Base-by-base conservation (phyloP, 768 basidiomycete species). In the Amanita pallidorosea region DNA sequence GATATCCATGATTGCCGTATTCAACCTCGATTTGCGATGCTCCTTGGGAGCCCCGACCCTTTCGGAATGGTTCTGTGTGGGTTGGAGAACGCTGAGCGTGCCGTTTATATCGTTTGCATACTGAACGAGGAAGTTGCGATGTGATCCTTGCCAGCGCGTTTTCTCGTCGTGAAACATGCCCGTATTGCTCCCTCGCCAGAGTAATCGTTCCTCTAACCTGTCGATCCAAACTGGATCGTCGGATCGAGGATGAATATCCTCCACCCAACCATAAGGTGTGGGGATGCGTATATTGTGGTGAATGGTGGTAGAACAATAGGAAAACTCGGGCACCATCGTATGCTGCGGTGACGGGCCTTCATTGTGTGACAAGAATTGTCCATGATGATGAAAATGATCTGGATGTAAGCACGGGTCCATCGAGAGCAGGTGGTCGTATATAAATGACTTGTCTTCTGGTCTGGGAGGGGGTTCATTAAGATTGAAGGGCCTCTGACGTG, bases 171-270 rank as follows among this genome's bases (percentile, higher is more conserved):
- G 71, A 47, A 56, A 66, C 17, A 79, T 83, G 8, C 87, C 88
- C 0, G 87, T 88, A 41, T 79, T 85, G 37, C 77, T 77, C 3
- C 88, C 88, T 36, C 88, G 71, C 88, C 88, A 89, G 36, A 79
- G 68, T 15, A 88, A 55, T 3, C 76, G 67, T 53, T 83, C 77
- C 59, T 84, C 75, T 1, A 65, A 25, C 66, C 83, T 88, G 29
- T 75, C 69, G 13, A 80, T 75, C 77, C 83, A 91, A 0, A 70
- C 71, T 7, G 81, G 75, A 61, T 87, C 79, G 55, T 80, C 68
- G 2, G 61, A 61, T 2, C 67, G 66, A 5, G 70, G 65, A 38
- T 49, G 5, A 5, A 70, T 60, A 12, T 73, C 73, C 6, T 69
- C 71, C 0, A 71, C 46, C 75, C 75, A 81, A 13, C 64, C 69